Base-by-base conservation (phyloP, 2,329 filamentous ascomycete species). In the Aspergillus unguis region DNA sequence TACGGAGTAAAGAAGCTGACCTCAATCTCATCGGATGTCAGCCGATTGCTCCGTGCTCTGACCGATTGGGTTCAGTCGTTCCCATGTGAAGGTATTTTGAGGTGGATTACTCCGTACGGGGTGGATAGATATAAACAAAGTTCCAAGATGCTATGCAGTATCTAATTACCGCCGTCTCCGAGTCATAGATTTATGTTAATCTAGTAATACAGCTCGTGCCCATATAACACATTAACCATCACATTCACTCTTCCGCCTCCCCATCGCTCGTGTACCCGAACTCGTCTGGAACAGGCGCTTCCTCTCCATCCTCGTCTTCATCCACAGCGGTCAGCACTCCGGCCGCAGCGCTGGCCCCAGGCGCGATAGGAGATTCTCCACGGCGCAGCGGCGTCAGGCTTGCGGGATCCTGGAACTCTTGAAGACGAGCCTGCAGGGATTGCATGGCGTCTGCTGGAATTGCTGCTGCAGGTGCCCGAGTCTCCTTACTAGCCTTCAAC, bases 321-420 rank as follows among this genome's bases (percentile, higher is more conserved):
- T 96, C 92, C 3, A 95, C 84, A 5, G 91, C 87, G 3, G 88
- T 96, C 61, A 96, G 75, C 2, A 95, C 89, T 51, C 86, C 88
- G 0, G 88, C 90, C 0, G 87, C 87, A 0, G 87, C 86, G 0
- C 85, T 85, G 17, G 88, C 85, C 47, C 87, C 83, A 23, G 64
- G 57, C 5, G 64, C 62, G 5, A 63, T n/a, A 31, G 62, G 52
- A 6, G 49, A 45, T 11, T 59, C 62, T 6, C 56, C 5, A 38
- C 66, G 67, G 46, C 68, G 64, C 48, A 65, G 66, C 23, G 70
- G 68, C 57, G 65, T 65, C 29, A 70, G 55, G 36, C 62, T 65
- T 6, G 66, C 62, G 2, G 60, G 65, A 28, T 65, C 66, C 44
- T 70, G 70, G 6, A 68, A 72, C 7, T 70, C 70, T 48, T 71